A percentile compares a stretch with the other conserved stretches of the same genome.
phyloP scores from a whole-genome alignment of 1,284 basidiomycete species.

The Rhodotorula sp. region DNA sequence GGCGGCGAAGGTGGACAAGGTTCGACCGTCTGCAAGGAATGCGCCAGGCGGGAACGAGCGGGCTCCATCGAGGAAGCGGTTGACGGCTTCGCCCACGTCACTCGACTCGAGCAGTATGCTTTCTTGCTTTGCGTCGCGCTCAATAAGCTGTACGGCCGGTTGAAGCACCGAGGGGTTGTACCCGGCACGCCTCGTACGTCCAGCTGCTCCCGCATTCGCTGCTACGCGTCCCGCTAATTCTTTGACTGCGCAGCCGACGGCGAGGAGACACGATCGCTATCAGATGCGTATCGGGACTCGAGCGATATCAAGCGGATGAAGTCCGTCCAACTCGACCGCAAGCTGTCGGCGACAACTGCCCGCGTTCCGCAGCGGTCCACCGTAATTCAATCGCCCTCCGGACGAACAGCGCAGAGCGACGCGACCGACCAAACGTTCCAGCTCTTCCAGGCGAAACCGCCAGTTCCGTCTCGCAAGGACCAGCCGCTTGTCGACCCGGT shows the following conservation, averaged over 20 bases:
- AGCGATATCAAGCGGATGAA: slow-evolving; percentile 93
- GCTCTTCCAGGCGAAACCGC: slow-evolving; percentile 37
- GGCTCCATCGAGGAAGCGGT: slow-evolving; percentile 8
- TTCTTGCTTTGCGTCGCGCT: slow-evolving; percentile 95
- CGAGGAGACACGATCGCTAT: slow-evolving; percentile 41
- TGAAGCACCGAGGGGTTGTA: slow-evolving; percentile 88
- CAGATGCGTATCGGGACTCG: slow-evolving; percentile 71
- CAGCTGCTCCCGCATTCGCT: slow-evolving; percentile 24
- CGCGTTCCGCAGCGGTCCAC: slow-evolving; percentile 89
- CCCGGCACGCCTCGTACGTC: slow-evolving; percentile 69
- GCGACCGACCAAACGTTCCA: slow-evolving; percentile 50
- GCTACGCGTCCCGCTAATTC: not conserved
- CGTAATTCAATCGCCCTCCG: slow-evolving; percentile 92
- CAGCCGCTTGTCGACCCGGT: slow-evolving; percentile 40
- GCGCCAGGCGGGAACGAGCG: slow-evolving; percentile 52
- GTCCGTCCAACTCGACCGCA: slow-evolving; percentile 85
- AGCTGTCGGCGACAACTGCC: slow-evolving; percentile 82
- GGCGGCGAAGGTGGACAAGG: slow-evolving; percentile 43
- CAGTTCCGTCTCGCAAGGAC: slow-evolving; percentile 40
- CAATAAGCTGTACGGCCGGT: slow-evolving; percentile 80
- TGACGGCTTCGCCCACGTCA: slow-evolving; percentile 82
- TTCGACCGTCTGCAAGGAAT: slow-evolving; percentile 64
- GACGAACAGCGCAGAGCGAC: slow-evolving; percentile 72
- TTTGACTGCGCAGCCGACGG: slow-evolving; percentile 14
- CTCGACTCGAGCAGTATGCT: slow-evolving; percentile 94